Conservation (phyloP, 208 protist species). For the Leishmania aethiopica region DNA sequence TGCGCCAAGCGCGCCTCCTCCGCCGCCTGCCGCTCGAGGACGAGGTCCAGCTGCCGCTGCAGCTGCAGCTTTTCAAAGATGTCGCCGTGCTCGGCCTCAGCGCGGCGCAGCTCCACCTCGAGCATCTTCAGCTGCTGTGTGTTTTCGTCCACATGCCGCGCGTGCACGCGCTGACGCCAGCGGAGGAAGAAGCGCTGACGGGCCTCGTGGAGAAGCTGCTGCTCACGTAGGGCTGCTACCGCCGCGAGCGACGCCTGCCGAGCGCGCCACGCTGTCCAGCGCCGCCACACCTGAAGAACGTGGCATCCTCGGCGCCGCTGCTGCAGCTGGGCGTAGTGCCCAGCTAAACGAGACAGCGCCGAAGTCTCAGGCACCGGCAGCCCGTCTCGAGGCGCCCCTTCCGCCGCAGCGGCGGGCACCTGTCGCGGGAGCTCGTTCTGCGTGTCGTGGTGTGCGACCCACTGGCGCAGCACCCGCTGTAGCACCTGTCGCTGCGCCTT, state of each 20-base stretch:
- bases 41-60: conserved; percentile 71
- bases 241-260: conserved; percentile 33
- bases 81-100: conserved; percentile 66
- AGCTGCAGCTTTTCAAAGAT: conserved; percentile 88
- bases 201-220: conserved; percentile 39
- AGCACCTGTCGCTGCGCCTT: conserved; percentile 55
- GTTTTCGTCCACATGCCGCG: conserved; percentile 27
- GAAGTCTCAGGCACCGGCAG: not conserved
- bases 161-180: conserved; percentile 54
- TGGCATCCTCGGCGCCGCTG: conserved; percentile 14
- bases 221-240: conserved; percentile 45
- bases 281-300: conserved; percentile 47
- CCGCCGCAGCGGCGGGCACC: not conserved
- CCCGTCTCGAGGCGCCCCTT: not conserved
- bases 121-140: conserved; percentile 40
- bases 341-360: conserved; percentile 31
- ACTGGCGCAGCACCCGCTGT: conserved; percentile 38
- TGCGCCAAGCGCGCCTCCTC: conserved; percentile 45
- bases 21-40: conserved; percentile 46
- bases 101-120: conserved; percentile 42
- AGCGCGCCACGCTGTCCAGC: conserved; percentile 40
- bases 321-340: conserved; percentile 20
- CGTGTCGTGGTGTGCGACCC: conserved; percentile 23
- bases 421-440: not conserved
- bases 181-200: conserved; percentile 42